Base-by-base conservation (phyloP, 345 rosid genomes). In the Capsella bursapastoris region DNA sequence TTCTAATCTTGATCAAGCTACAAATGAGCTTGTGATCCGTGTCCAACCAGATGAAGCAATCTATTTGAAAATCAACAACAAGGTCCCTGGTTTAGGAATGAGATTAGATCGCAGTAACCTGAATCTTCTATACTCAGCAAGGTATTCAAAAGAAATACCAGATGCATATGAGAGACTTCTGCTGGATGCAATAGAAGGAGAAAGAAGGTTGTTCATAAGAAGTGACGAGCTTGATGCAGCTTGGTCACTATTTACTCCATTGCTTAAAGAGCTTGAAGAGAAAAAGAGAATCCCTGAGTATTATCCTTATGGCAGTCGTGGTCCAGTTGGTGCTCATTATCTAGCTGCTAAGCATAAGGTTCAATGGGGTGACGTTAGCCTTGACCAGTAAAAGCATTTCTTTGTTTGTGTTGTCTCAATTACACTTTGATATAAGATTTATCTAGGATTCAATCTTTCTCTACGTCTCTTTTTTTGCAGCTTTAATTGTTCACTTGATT, bases 21-120 rank as follows among this genome's bases (percentile, higher is more conserved):
- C 99, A 63, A 95, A 95, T 64, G 99, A 95, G 84, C 97, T 95
- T 43, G 98, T 95, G 35, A 92, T 95, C 64, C 80, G 96, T 77
- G 97, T 95, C 51, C 99, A 95, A 58, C 99, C 99, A 2, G 97
- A 95, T 73, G 99, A 95, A 85, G 97, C 96, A 65, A 92, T 95
- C 47, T 92, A 90, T 80, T 81, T 95, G 90, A 95, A 89, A 82
- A 95, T 95, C 74, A 95, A 95, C 77, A 95, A 92, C 78, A 95
- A 95, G 81, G 98, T 95, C 63, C 99, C 98, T 61, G 99, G 99
- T 64, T 81, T 95, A 72, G 99, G 97, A 66, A 95, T 95, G 99
- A 85, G 92, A 89, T 76, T 95, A 81, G 99, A 95, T 77, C 85
- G 84, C 0, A 95, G 99, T 75, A 82, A 89, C 80, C 81, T 95